Evolutionary conservation across 352 stramenopile species (phyloP).

Genomic region (Globisporangium cederbergense): DNA sequence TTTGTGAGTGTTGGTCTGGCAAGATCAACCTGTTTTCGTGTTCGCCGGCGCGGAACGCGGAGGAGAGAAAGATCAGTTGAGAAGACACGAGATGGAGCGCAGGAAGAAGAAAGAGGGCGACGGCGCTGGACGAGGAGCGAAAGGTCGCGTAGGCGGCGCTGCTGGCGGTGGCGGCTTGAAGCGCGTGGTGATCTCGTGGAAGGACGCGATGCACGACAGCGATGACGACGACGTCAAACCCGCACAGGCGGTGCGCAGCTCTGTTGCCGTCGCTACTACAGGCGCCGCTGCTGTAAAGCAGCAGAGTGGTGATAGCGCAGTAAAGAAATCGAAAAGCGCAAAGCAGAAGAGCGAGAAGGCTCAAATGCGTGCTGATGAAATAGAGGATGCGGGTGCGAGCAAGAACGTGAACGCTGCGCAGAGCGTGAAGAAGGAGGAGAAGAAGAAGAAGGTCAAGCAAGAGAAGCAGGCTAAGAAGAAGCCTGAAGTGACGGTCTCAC

Average conservation of each 20-base stretch:
- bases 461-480: constrained; percentile 5
- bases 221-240: constrained; percentile 4
- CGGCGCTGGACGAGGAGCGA: background rate
- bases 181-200: constrained; percentile 33
- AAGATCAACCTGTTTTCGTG: constrained; percentile 4
- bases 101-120: constrained; percentile 11
- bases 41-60: background rate
- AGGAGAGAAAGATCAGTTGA: background rate
- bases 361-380: background rate
- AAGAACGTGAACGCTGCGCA: background rate
- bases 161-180: background rate
- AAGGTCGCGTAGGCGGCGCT: background rate
- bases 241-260: background rate
- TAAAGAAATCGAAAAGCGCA: constrained; percentile 10
- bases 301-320: background rate
- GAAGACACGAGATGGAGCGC: constrained; percentile 9
- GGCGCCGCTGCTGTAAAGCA: background rate
- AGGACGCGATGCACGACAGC: constrained; percentile 24
- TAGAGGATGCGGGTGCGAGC: background rate
- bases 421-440: constrained; percentile 1
- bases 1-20: constrained; percentile 8
- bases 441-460: constrained; percentile 5
- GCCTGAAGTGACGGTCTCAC: background rate
- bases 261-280: background rate
- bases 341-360: constrained; percentile 8